phyloP scores from a whole-genome alignment of 768 basidiomycete species.

The Tricholoma matsutake region DNA sequence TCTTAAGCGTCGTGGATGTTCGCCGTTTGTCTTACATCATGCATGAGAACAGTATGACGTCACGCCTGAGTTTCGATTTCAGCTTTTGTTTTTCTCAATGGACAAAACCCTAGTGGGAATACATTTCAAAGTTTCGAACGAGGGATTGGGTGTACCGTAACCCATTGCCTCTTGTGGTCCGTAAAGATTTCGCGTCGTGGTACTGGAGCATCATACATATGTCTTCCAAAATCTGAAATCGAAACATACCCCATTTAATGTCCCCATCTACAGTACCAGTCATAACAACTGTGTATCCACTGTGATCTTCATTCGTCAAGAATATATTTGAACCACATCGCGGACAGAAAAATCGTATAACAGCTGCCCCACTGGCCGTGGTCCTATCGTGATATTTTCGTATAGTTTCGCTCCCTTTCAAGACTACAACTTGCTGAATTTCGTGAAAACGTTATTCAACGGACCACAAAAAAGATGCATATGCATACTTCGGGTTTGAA shows the following conservation, averaged over 20 bases:
- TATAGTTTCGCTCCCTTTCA: conserved; percentile 27
- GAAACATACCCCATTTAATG: conserved; percentile 12
- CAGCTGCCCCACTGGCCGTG: conserved; percentile 28
- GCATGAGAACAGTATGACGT: no score
- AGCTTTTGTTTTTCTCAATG: no score
- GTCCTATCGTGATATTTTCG: conserved; percentile 24
- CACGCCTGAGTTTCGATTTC: no score
- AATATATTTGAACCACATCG: conserved; percentile 38
- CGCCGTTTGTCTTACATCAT: no score
- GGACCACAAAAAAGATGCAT: conserved; percentile 1
- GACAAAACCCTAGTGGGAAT: no score
- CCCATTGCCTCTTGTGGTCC: neutral
- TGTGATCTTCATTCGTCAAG: conserved; percentile 6
- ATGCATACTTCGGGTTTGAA: conserved; percentile 31
- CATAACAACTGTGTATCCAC: conserved; percentile 7
- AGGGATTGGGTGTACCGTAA: neutral
- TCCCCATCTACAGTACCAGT: conserved; percentile 13
- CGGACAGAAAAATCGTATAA: conserved; percentile 33
- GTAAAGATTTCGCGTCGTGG: neutral
- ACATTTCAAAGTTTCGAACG: neutral
- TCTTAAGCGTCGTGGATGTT: no score
- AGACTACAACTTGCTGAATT: conserved; percentile 24
- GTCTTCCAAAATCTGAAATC: neutral
- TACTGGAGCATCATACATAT: neutral
- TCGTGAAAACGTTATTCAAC: neutral